Percentiles rank a stretch among this genome's conserved stretches.
Evolutionary conservation across 129 eudicot genomes (phyloP).

Genomic region (Arctium lappa): DNA sequence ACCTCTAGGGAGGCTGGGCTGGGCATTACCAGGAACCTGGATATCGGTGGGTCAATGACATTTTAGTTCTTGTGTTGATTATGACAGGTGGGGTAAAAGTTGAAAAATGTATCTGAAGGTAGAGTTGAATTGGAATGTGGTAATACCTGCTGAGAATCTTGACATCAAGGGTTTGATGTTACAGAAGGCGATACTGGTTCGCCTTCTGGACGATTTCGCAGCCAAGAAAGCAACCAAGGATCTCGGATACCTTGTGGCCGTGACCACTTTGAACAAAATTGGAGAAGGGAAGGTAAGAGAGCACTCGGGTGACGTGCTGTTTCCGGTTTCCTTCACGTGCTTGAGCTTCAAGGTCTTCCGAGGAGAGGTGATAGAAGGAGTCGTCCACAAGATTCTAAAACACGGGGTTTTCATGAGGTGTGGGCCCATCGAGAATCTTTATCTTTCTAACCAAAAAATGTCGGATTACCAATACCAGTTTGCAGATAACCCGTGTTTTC

Average conservation of each 20-base stretch:
- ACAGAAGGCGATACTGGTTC: constrained; percentile 59
- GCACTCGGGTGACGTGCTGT: constrained; percentile 62
- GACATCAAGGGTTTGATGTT: constrained; percentile 64
- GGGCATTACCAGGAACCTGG: too few species aligned
- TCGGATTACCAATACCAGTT: constrained; percentile 47
- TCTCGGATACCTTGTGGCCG: constrained; percentile 57
- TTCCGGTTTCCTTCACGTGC: constrained; percentile 63
- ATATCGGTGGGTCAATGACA: background rate
- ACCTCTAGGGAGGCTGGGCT: too few species aligned
- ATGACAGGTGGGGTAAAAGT: constrained; percentile 14
- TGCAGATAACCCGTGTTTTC: constrained; percentile 56
- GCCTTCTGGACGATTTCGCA: constrained; percentile 66
- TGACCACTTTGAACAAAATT: constrained; percentile 59
- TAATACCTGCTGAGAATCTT: constrained; percentile 61
- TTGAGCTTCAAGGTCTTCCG: constrained; percentile 56
- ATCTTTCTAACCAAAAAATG: constrained; percentile 58
- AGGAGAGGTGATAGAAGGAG: constrained; percentile 64
- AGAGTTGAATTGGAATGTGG: constrained; percentile 70
- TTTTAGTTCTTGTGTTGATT: background rate
- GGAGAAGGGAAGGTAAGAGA: constrained; percentile 70
- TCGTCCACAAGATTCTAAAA: constrained; percentile 55
- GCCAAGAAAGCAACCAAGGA: constrained; percentile 65
- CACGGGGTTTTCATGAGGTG: constrained; percentile 70
- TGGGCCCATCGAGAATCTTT: constrained; percentile 64
- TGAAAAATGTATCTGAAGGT: constrained; percentile 61